Percentiles rank a stretch among this genome's conserved stretches.
phyloP scores from a whole-genome alignment of 1,284 basidiomycete species.

The Ceratobasidium sp. region DNA sequence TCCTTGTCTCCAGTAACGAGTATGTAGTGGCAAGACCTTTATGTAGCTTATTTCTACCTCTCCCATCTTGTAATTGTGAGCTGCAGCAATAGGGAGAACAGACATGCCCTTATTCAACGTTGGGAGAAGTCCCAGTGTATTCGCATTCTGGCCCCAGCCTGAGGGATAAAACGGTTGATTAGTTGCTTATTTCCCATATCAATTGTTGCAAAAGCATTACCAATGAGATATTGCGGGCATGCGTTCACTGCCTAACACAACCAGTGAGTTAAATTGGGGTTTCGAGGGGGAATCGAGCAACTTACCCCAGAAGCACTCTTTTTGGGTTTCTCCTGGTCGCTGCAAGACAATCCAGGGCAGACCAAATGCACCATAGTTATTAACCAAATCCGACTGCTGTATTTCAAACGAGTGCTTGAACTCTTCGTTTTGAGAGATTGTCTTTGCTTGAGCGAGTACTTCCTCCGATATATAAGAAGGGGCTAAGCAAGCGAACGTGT shows the following conservation, averaged over 20 bases:
- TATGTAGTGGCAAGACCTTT: background rate
- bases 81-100: background rate
- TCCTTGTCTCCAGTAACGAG: background rate
- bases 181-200: background rate
- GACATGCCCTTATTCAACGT: too few relatives aligned
- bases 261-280: background rate
- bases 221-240: slow-evolving; percentile 19
- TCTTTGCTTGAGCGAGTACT: slow-evolving; percentile 3
- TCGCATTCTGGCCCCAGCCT: slow-evolving; percentile 17
- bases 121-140: slow-evolving; percentile 11
- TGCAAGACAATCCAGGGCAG: slow-evolving; percentile 22
- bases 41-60: background rate
- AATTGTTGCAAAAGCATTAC: background rate
- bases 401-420: background rate
- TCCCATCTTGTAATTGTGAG: background rate
- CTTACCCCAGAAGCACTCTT: slow-evolving; percentile 14
- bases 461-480: slow-evolving; percentile 22
- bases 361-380: slow-evolving; percentile 18
- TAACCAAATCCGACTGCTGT: background rate
- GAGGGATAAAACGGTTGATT: background rate
- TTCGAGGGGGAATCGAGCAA: background rate
- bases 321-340: background rate
- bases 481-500: slow-evolving; percentile 5
- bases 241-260: slow-evolving; percentile 2
- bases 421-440: slow-evolving; percentile 3